phyloP scores from a whole-genome alignment of 2,329 filamentous ascomycete species.

The Drechslera avenae region DNA sequence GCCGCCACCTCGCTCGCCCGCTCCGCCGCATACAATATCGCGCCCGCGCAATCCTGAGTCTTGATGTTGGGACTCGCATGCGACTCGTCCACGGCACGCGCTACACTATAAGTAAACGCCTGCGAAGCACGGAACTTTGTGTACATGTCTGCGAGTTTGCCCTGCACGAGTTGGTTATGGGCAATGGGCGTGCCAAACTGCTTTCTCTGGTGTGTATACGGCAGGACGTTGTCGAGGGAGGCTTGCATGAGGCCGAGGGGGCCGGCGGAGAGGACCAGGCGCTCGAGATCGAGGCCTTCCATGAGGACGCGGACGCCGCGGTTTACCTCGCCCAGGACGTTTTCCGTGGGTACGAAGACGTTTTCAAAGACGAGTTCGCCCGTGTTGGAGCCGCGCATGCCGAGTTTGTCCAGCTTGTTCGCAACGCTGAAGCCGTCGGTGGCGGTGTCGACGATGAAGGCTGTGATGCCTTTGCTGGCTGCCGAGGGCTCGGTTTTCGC shows the following conservation, averaged over 20 bases:
- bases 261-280: slow-evolving; percentile 87
- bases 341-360: slow-evolving; percentile 84
- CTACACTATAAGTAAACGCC: slow-evolving; percentile 88
- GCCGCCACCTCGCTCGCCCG: slow-evolving; percentile 83
- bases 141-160: slow-evolving; percentile 95
- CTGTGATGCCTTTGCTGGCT: slow-evolving; percentile 89
- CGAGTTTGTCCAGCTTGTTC: slow-evolving; percentile 94
- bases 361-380: slow-evolving; percentile 90
- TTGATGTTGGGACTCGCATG: slow-evolving; percentile 62
- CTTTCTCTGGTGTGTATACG: slow-evolving; percentile 85
- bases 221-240: slow-evolving; percentile 80
- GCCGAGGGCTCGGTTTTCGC: slow-evolving; percentile 86
- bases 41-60: slow-evolving; percentile 92
- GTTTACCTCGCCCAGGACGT: slow-evolving; percentile 80
- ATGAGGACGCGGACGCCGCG: slow-evolving; percentile 88
- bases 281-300: slow-evolving; percentile 93
- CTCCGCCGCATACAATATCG: slow-evolving; percentile 92
- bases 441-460: slow-evolving; percentile 81
- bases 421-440: slow-evolving; percentile 80
- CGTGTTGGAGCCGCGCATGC: slow-evolving; percentile 96
- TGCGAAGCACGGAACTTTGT: slow-evolving; percentile 83
- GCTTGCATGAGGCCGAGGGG: slow-evolving; percentile 96
- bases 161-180: slow-evolving; percentile 91
- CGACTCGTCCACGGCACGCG: slow-evolving; percentile 70
- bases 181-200: slow-evolving; percentile 89